Evolutionary conservation across 2,329 filamentous ascomycete genomes (phyloP).

Genomic region (Fusarium poae): DNA sequence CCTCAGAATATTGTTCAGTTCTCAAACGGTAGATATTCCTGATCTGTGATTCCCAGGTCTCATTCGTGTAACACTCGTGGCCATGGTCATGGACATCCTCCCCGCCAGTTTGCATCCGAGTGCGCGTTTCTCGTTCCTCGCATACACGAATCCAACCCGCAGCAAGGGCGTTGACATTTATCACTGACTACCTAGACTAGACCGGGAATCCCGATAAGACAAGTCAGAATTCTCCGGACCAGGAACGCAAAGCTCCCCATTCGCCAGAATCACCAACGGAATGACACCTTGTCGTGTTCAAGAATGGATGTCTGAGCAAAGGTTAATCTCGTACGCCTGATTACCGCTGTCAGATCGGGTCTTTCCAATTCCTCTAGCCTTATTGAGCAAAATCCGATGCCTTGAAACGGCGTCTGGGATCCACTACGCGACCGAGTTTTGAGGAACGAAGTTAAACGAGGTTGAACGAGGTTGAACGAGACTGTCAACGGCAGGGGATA

Average conservation of each 20-base stretch:
- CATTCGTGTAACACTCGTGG: rapidly evolving
- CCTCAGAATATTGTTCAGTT: too few relatives aligned
- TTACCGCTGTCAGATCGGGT: background rate
- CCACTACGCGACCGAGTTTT: rapidly evolving
- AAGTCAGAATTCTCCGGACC: background rate
- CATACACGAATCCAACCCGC: background rate
- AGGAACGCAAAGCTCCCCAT: background rate
- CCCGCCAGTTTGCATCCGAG: background rate
- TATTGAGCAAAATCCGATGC: background rate
- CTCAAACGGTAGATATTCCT: rapidly evolving
- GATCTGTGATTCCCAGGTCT: rapidly evolving
- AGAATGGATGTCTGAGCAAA: background rate
- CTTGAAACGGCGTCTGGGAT: background rate
- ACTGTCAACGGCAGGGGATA: background rate
- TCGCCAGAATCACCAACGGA: background rate
- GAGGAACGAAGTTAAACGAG: conserved; percentile 13
- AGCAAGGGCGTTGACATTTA: background rate
- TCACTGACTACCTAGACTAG: background rate
- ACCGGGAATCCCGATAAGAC: background rate
- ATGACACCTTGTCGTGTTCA: background rate
- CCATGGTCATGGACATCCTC: background rate
- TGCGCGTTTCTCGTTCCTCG: background rate
- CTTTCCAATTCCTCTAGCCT: background rate
- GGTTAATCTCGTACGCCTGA: background rate
- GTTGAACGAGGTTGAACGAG: conserved; percentile 22